A percentile compares a stretch with the other conserved stretches of the same genome.
Conservation (phyloP, 2,329 filamentous ascomycete genomes). For the Tolypocladium cylindrosporum region DNA sequence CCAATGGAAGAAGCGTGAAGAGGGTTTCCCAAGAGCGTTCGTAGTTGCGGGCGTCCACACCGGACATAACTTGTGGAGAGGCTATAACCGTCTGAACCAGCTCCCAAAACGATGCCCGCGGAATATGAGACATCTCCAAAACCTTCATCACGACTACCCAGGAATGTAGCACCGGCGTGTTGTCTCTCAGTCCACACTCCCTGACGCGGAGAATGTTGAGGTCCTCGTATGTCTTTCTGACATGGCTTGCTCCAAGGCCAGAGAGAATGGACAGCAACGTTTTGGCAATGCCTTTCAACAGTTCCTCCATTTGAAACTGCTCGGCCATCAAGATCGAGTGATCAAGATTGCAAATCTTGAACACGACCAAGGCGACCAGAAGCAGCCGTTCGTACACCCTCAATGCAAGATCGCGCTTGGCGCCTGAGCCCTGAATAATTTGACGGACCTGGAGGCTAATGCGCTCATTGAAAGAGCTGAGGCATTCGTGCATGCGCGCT, state of each 20-base stretch:
- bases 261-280: conserved; percentile 30
- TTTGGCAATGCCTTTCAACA: conserved; percentile 32
- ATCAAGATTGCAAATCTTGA: conserved; percentile 32
- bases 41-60: conserved; percentile 34
- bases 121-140: conserved; percentile 38
- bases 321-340: conserved; percentile 17
- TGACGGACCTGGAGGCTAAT: conserved; percentile 9
- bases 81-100: conserved; percentile 35
- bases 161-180: conserved; percentile 34
- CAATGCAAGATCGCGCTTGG: conserved; percentile 7
- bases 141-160: conserved; percentile 51
- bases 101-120: conserved; percentile 51
- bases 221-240: conserved; percentile 37
- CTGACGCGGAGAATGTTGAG: conserved; percentile 34
- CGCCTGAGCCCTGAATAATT: neutral
- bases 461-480: conserved; percentile 28
- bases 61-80: conserved; percentile 19
- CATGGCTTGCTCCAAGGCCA: conserved; percentile 26
- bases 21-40: conserved; percentile 49
- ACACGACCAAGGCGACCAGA: conserved; percentile 23
- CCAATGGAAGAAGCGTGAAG: conserved; percentile 51
- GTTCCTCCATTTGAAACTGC: conserved; percentile 35
- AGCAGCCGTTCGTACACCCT: conserved; percentile 19
- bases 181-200: conserved; percentile 41
- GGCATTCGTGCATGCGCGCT: conserved; percentile 30